phyloP scores from a whole-genome alignment of 305 asterid genomes.

The Fraxinus sp. region DNA sequence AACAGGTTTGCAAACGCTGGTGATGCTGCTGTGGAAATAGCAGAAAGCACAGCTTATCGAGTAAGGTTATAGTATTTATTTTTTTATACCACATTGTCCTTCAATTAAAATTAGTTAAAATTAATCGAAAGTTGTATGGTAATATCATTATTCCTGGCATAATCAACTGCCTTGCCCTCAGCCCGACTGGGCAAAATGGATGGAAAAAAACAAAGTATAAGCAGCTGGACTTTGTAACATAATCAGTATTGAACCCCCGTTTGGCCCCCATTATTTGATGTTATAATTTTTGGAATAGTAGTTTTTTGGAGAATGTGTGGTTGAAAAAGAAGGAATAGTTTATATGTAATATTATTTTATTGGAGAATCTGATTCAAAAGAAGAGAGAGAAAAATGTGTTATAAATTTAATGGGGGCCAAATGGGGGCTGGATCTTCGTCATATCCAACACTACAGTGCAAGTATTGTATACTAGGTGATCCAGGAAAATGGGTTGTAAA shows the following conservation, averaged over 20 bases:
- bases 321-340: neutral
- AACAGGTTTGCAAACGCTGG: slow-evolving; percentile 98
- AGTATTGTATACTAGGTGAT: neutral
- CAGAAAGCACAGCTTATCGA: slow-evolving; percentile 80
- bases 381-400: neutral
- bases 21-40: slow-evolving; percentile 90
- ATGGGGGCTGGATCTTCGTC: neutral
- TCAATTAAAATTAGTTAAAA: neutral
- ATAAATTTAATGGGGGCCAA: neutral
- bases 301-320: neutral
- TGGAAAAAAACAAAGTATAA: neutral
- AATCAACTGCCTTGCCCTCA: neutral
- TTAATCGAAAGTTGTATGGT: neutral
- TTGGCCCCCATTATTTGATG: neutral
- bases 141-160: neutral
- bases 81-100: neutral
- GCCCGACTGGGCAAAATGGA: slow-evolving; percentile 7
- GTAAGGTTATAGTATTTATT: slow-evolving; percentile 36
- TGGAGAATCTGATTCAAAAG: neutral
- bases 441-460: neutral
- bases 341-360: too few species aligned
- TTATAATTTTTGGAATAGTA: neutral
- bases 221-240: neutral
- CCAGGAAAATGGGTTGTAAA: neutral
- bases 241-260: neutral